Base-by-base conservation (phyloP, 495 filamentous ascomycete species). In the Xylona heveae region DNA sequence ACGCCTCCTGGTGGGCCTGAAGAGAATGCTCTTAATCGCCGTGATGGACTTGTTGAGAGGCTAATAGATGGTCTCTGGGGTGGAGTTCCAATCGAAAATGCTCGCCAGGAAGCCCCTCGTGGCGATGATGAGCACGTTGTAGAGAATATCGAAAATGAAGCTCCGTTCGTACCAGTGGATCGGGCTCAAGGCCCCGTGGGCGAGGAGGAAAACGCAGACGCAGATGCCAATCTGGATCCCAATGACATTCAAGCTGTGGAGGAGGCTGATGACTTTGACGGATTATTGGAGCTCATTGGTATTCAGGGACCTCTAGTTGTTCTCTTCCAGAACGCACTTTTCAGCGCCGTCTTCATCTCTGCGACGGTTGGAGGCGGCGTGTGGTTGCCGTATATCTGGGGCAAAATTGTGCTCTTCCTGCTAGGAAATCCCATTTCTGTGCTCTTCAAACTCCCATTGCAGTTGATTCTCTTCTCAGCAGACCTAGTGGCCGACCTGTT, bases 261-360 rank as follows among this genome's bases (percentile, higher is more conserved):
- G 33, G 83, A 91, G 40, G 80, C 74, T 6, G 88, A 99, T 51
- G 88, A 99, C 42, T 68, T 99, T n/a, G 88, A 99, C 48, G 88
- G 88, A 4, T 79, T 99, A 30, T 65, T 95, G 59, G 88, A 99
- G 46, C 64, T 99, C 7, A 73, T 99, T 21, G 88, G 88, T 30
- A 88, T 99, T 77, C 78, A 91, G 42, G 88, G 88, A 0, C 90
- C 90, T 1, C 57, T 95, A 3, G 72, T 75, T 22, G 81, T 80
- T 14, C 61, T 99, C 5, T 66, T 94, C 39, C 88, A 95, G 46
- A 95, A 95, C 40, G 83, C 73, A 22, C 74, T 92, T 24, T 95
- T 99, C 50, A 84, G 83, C 43, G 77, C 78, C 18, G 70, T 93
- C 35, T 62, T 99, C 14, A 77, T 99, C 9, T 78, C 79, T 5